phyloP scores from a whole-genome alignment of 1,139 yeast genomes.

The Pichia sorboxylosa region DNA sequence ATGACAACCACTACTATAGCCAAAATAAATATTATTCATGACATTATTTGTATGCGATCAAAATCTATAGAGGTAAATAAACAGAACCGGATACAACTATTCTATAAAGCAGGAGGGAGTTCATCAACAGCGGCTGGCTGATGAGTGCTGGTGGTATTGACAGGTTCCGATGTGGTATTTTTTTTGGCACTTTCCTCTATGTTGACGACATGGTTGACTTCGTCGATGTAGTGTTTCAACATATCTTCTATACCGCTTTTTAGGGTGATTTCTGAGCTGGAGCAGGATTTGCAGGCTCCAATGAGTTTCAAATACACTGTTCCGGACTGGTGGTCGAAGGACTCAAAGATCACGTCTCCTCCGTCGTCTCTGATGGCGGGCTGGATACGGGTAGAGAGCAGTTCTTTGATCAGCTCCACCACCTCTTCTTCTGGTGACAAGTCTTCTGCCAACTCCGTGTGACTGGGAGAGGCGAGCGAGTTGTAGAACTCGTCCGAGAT shows the following conservation, averaged over 20 bases:
- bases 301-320: slow-evolving; percentile 54
- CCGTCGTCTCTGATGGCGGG: slow-evolving; percentile 91
- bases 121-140: slow-evolving; percentile 23
- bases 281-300: slow-evolving; percentile 77
- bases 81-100: neutral
- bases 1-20: neutral
- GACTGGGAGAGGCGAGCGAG: slow-evolving; percentile 15
- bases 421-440: slow-evolving; percentile 64
- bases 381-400: slow-evolving; percentile 84
- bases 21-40: neutral
- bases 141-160: neutral
- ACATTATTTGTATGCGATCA: neutral
- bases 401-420: slow-evolving; percentile 83
- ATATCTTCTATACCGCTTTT: slow-evolving; percentile 74
- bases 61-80: neutral
- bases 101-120: slow-evolving; percentile 28
- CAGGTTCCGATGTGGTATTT: slow-evolving; percentile 1
- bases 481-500: slow-evolving; percentile 28
- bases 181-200: slow-evolving; percentile 34
- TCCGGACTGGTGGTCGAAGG: slow-evolving; percentile 51
- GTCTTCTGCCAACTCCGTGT: slow-evolving; percentile 13
- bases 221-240: slow-evolving; percentile 73
- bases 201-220: slow-evolving; percentile 48
- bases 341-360: slow-evolving; percentile 68
- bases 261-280: slow-evolving; percentile 62